Evolutionary conservation across 805 yeast species (phyloP).

Genomic region (Candida maesae): DNA sequence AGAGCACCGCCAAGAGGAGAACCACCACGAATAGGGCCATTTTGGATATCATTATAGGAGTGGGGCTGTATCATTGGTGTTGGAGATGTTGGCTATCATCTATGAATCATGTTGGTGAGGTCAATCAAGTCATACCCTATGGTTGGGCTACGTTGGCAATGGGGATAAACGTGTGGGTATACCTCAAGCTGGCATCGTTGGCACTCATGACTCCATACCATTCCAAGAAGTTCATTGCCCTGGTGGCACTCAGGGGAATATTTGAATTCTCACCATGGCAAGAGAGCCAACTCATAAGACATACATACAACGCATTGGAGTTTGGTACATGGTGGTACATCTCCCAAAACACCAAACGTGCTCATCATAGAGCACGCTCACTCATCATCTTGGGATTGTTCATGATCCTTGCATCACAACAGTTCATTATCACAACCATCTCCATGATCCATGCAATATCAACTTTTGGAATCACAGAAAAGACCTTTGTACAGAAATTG

Average conservation of each 20-base stretch:
- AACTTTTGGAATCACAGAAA: conserved; percentile 2
- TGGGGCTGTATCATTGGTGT: conserved; percentile 3
- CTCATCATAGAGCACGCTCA: neutral
- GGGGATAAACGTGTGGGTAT: neutral
- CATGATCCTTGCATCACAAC: neutral
- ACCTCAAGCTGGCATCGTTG: neutral
- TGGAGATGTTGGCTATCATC: conserved; percentile 1
- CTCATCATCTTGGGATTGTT: neutral
- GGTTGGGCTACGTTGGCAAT: neutral
- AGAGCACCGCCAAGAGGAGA: neutral
- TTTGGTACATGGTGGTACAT: neutral
- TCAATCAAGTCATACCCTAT: neutral
- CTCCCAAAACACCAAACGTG: neutral
- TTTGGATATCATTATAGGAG: neutral
- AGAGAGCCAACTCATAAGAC: neutral
- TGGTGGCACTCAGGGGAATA: neutral
- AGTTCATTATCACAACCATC: neutral
- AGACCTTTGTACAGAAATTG: neutral
- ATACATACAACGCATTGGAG: neutral
- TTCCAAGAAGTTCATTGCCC: neutral
- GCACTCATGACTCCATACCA: neutral
- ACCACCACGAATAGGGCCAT: neutral
- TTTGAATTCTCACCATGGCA: neutral
- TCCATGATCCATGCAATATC: neutral
- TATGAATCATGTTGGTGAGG: neutral